Percentiles rank a stretch among this genome's conserved stretches.
Evolutionary conservation across 768 basidiomycete genomes (phyloP).

Genomic region (Agaricus blazei): DNA sequence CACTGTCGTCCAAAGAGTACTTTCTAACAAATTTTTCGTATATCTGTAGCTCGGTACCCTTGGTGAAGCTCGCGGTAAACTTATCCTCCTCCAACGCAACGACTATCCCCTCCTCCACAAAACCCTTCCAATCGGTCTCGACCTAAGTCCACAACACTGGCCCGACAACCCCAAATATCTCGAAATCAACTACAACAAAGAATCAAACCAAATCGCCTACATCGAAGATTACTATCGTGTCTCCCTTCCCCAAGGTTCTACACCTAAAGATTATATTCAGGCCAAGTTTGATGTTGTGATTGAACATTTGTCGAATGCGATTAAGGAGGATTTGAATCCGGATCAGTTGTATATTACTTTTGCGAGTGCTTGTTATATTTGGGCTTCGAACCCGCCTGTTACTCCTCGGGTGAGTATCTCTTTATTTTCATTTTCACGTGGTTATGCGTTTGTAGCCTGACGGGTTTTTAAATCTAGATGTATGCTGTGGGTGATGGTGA

Average conservation of each 20-base stretch:
- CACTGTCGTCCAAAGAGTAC: neutral
- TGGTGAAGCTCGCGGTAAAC: conserved; percentile 46
- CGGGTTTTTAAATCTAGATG: conserved; percentile 19
- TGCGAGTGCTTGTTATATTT: conserved; percentile 31
- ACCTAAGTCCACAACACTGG: conserved; percentile 38
- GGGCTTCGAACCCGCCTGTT: neutral
- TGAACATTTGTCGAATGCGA: conserved; percentile 38
- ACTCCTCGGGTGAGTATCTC: neutral
- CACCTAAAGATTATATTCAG: conserved; percentile 32
- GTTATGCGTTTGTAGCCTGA: neutral
- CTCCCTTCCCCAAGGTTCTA: conserved; percentile 27
- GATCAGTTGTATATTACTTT: conserved; percentile 46
- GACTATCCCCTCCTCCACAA: conserved; percentile 32
- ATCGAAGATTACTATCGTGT: conserved; percentile 45
- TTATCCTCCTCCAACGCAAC: conserved; percentile 46
- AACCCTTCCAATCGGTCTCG: conserved; percentile 38
- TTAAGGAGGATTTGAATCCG: conserved; percentile 22
- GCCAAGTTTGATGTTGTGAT: conserved; percentile 36
- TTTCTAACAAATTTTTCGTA: neutral
- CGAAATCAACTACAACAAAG: conserved; percentile 37
- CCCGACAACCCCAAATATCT: conserved; percentile 43
- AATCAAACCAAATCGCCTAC: conserved; percentile 31
- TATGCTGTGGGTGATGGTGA: conserved; percentile 40
- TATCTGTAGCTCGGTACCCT: conserved; percentile 37
- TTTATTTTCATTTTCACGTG: no score